A percentile compares a stretch with the other conserved stretches of the same genome.
Evolutionary conservation across 192 early-diverging fungal species (phyloP).

Genomic region (Coemansia sp.): DNA sequence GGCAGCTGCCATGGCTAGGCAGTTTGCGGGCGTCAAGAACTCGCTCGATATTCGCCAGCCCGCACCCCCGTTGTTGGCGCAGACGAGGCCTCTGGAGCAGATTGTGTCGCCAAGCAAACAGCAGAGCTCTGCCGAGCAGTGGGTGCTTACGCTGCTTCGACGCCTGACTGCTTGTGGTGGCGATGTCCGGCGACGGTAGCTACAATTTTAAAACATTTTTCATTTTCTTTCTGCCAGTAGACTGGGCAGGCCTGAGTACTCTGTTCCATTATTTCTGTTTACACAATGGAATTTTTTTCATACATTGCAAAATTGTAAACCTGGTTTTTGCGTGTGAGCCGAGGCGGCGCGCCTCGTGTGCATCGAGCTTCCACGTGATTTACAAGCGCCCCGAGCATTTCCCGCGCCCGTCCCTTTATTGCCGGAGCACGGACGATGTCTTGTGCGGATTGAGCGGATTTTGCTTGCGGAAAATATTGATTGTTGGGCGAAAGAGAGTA

Average conservation of each 20-base stretch:
- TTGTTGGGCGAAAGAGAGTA: slow-evolving; percentile 1
- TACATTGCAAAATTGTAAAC: neutral
- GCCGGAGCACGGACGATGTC: neutral
- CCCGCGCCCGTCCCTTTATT: neutral
- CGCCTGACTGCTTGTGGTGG: slow-evolving; percentile 34
- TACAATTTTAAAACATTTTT: neutral
- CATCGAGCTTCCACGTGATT: neutral
- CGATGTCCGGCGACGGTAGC: neutral
- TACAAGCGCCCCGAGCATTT: neutral
- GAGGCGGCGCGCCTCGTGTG: slow-evolving; percentile 1
- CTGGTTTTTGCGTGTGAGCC: neutral
- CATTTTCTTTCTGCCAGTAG: slow-evolving; percentile 3
- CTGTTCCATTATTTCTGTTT: slow-evolving; percentile 6
- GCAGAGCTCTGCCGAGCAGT: neutral
- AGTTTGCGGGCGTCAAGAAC: slow-evolving; percentile 42
- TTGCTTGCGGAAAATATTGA: no score
- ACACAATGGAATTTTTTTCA: neutral
- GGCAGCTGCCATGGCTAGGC: neutral
- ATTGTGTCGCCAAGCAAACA: slow-evolving; percentile 9
- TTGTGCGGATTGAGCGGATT: neutral
- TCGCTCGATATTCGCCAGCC: slow-evolving; percentile 45
- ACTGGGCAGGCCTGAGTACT: neutral
- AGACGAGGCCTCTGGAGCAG: neutral
- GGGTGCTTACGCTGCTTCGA: slow-evolving; percentile 31
- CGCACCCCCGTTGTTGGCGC: slow-evolving; percentile 6